These are phyloP conservation scores for Pestalotiopsis sp. DNA, from an alignment of 2,329 filamentous ascomycete species.

Conservation along the genomic window DNA sequence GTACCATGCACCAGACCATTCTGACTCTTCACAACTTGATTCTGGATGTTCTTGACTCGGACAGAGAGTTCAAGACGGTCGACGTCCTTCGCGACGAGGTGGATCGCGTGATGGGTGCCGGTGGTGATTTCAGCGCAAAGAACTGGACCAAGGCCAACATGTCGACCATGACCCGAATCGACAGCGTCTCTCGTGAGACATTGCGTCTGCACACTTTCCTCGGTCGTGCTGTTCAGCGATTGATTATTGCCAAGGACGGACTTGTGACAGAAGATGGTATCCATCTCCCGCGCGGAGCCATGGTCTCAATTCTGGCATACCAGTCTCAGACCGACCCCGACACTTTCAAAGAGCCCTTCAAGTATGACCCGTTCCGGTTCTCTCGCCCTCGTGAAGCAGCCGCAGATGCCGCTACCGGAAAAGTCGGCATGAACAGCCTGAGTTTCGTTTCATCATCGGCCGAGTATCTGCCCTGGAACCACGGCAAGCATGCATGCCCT, in stretches of 20 bases:
- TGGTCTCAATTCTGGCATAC: constrained; percentile 33
- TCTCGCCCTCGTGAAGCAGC: constrained; percentile 34
- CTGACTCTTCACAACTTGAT: constrained; percentile 43
- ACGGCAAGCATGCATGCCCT: constrained; percentile 43
- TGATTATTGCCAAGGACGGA: constrained; percentile 28
- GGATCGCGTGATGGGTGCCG: constrained; percentile 29
- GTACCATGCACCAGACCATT: constrained; percentile 42
- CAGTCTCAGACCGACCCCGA: constrained; percentile 31
- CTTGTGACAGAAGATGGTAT: constrained; percentile 33
- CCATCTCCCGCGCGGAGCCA: constrained; percentile 31
- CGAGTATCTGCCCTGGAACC: constrained; percentile 37
- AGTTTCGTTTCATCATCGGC: constrained; percentile 36
- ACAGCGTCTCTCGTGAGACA: constrained; percentile 45
- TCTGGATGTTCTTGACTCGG: constrained; percentile 44
- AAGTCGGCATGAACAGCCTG: constrained; percentile 21
- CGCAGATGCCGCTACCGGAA: constrained; percentile 15
- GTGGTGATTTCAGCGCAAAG: constrained; percentile 15
- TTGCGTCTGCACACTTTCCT: constrained; percentile 38
- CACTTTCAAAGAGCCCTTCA: constrained; percentile 33
- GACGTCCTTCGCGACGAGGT: constrained; percentile 40
- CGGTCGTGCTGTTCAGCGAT: constrained; percentile 30
- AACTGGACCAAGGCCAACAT: constrained; percentile 43
- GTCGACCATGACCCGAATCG: constrained; percentile 37
- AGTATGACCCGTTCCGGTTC: constrained; percentile 44
- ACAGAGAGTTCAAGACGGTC: constrained; percentile 40